Evolutionary conservation across 2,329 filamentous ascomycete genomes (phyloP).

Genomic region (Akanthomyces lecanii): DNA sequence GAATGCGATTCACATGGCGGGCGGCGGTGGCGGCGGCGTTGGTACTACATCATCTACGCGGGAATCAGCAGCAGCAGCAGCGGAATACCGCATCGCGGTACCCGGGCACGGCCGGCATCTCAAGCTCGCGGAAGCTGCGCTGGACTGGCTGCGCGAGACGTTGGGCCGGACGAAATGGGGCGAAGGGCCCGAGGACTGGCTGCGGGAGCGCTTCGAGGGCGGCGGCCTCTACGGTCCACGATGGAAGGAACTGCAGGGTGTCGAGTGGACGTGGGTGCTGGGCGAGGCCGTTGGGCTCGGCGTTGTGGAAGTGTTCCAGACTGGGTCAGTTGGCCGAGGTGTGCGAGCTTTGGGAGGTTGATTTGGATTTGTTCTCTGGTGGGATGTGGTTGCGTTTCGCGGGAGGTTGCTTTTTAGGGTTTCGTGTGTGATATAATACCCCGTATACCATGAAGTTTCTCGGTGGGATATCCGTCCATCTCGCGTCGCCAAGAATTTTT

Average conservation of each 20-base stretch:
- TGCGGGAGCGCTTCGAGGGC: slow-evolving; percentile 69
- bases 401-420: background rate
- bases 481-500: no score
- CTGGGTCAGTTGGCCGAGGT: slow-evolving; percentile 66
- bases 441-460: background rate
- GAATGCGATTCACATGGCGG: slow-evolving; percentile 60
- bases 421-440: slow-evolving; percentile 13
- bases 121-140: slow-evolving; percentile 58
- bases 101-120: slow-evolving; percentile 65
- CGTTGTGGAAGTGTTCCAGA: slow-evolving; percentile 69
- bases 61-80: slow-evolving; percentile 16
- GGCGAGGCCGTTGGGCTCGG: slow-evolving; percentile 68
- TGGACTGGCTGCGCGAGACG: slow-evolving; percentile 57
- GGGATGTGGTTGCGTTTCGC: background rate
- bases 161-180: slow-evolving; percentile 56
- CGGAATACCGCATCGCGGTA: slow-evolving; percentile 54
- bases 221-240: slow-evolving; percentile 40
- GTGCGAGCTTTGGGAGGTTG: slow-evolving; percentile 44
- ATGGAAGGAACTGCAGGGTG: slow-evolving; percentile 67
- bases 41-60: background rate
- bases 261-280: slow-evolving; percentile 67
- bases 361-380: slow-evolving; percentile 7
- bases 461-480: no score
- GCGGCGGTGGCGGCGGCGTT: slow-evolving; percentile 46
- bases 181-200: slow-evolving; percentile 57